Percentiles rank a stretch among this genome's conserved stretches.
Conservation (phyloP, 345 rosid species). For the Populus tremula region DNA sequence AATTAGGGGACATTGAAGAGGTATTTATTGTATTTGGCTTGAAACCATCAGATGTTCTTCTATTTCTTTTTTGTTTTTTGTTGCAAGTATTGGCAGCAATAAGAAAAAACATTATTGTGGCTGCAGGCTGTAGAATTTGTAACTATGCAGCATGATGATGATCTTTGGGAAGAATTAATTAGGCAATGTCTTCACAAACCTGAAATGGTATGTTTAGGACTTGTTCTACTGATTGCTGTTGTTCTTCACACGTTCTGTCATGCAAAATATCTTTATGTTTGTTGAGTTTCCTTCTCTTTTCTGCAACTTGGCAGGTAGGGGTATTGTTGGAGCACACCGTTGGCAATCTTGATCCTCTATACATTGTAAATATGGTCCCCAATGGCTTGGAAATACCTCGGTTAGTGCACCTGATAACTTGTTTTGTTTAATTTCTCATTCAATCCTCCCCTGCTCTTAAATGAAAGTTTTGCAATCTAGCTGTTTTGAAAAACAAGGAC, state of each 20-base stretch:
- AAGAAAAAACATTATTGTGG: constrained; percentile 16
- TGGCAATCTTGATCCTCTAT: constrained; percentile 95
- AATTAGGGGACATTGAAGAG: constrained; percentile 96
- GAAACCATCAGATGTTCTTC: constrained; percentile 11
- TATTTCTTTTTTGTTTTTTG: constrained; percentile 4
- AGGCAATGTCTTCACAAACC: constrained; percentile 92
- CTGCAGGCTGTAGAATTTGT: constrained; percentile 98
- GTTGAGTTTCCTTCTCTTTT: constrained; percentile 7
- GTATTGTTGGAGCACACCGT: constrained; percentile 95
- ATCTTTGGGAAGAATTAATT: constrained; percentile 98
- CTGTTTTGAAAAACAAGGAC: not conserved
- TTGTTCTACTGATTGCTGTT: not conserved
- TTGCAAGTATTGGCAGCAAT: constrained; percentile 14
- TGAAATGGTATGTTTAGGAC: constrained; percentile 69
- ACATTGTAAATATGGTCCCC: constrained; percentile 96
- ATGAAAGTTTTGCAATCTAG: not conserved
- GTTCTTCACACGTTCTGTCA: not conserved
- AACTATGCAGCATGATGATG: constrained; percentile 93
- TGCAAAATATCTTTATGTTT: not conserved
- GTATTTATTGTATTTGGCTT: constrained; percentile 34
- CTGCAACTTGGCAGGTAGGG: constrained; percentile 66
- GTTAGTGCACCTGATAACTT: constrained; percentile 44
- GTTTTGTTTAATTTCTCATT: not conserved
- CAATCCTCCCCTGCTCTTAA: not conserved
- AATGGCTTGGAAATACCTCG: constrained; percentile 98